Conservation (phyloP, 352 stramenopile species). For the Blastocystis sp. region DNA sequence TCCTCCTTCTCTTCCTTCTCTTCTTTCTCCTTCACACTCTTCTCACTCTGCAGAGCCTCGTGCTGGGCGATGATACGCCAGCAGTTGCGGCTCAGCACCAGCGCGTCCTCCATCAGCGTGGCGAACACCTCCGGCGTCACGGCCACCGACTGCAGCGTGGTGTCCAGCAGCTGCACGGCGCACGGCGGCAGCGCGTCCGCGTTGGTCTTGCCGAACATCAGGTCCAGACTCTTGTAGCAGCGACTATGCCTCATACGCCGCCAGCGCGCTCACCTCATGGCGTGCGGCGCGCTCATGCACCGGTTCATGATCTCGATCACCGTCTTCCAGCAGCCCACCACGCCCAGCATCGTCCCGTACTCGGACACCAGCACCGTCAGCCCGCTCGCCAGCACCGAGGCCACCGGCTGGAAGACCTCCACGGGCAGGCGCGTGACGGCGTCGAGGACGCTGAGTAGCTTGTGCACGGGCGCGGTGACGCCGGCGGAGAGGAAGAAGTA, state of each 20-base stretch:
- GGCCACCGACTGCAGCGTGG: background rate
- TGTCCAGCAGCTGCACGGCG: background rate
- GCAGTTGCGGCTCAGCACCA: slow-evolving; percentile 47
- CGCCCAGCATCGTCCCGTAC: background rate
- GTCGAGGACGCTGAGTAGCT: slow-evolving; percentile 16
- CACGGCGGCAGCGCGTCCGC: slow-evolving; percentile 27
- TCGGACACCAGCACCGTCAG: slow-evolving; percentile 18
- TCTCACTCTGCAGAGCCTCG: background rate
- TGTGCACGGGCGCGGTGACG: slow-evolving; percentile 17
- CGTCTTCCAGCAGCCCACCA: slow-evolving; percentile 53
- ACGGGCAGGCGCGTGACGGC: slow-evolving; percentile 23
- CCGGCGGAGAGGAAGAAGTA: slow-evolving; percentile 36
- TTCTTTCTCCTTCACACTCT: no score
- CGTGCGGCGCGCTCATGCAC: slow-evolving; percentile 12
- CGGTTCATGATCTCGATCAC: slow-evolving; percentile 1
- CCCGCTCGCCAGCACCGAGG: slow-evolving; percentile 10
- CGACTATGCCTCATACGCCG: background rate
- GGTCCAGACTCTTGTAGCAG: slow-evolving; percentile 34
- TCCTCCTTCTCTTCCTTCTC: no score
- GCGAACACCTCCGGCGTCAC: slow-evolving; percentile 14
- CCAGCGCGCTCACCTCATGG: background rate
- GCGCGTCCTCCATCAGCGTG: slow-evolving; percentile 21
- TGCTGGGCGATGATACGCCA: slow-evolving; percentile 32
- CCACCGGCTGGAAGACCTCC: slow-evolving; percentile 40
- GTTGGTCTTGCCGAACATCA: slow-evolving; percentile 16